Evolutionary conservation across 768 basidiomycete species (phyloP), one percentile per base, ranked within the genome.

Genomic region (Leccinum variicolor): DNA sequence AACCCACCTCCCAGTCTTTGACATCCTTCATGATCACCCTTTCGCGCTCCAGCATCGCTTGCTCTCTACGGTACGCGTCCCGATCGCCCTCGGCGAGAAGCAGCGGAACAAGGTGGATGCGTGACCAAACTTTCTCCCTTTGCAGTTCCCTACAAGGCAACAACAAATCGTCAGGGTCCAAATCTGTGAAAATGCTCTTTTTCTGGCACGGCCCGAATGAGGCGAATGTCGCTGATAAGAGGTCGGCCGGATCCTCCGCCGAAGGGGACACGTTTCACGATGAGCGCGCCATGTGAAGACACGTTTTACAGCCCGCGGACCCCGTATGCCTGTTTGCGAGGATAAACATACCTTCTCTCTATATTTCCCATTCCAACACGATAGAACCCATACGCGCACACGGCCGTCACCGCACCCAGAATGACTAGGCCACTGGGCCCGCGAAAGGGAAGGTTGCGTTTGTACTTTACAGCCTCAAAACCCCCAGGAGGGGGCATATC

Each of bases 401-500:
- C 78, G 59, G 84, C 87, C 61, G 85, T 84, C 64, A 95, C 90
- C n/a, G 85, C 89, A 53, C 85, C 89, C 62, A 98, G 89, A 67
- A 98, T 85, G 62, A 82, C 87, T 55, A 87, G 78, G 23, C 92
- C 94, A 33, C 92, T 84, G 53, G 92, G 93, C 3, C 92, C 92
- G 57, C 90, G 84, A 70, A 92, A 78, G 48, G 96, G 94, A 49
- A 98, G 84, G 75, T 95, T 96, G 64, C 96, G 90, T 75, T 94
- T 95, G 83, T 98, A 99, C 74, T 88, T 88, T 76, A 99, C 76
- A 28, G 88, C 76, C 70, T 92, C 94, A 75, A 96, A 99, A 2
- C 96, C 96, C 60, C 94, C 94, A 47, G 85, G 65, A 43, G 96
- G 96, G 66, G 96, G 96, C 86, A 99, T 89, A 70, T 99, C 96